Base-by-base conservation (phyloP, 257 asterid genomes). In the Gentiana straminea region DNA sequence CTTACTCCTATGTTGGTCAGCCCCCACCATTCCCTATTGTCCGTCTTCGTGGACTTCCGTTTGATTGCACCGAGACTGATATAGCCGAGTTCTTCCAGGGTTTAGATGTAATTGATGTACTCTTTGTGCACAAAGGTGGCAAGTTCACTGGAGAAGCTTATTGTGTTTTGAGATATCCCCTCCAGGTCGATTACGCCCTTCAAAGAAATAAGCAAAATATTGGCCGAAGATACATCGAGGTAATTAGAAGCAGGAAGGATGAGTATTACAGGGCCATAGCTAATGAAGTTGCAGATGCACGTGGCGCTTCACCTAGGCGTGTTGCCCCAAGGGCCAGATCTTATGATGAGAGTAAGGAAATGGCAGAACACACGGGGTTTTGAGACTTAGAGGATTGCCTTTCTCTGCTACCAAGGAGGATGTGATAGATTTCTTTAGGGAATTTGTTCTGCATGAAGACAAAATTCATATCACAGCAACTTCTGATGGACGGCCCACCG, bases 11-110 rank as follows among this genome's bases (percentile, higher is more conserved):
- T 59, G 58, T 64, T 4, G 73, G 73, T 38, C 78, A 73, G 61
- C 94, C 96, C 32, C 95, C 94, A 11, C 92, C 87, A 13, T 86
- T 90, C 68, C 98, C 98, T 32, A 94, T 86, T 52, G 96, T 90
- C 48, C 82, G 98, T 13, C 94, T 90, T 59, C 89, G 98, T 35
- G 96, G 98, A 67, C 96, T 90, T n/a, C 98, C 98, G 11, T 86
- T 80, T 60, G 92, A 86, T 61, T 90, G 98, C 62, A 65, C 92
- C 6, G 96, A 86, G 73, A 68, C 77, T 54, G 92, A 90, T 59
- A 75, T 90, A 24, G 78, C 78, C 4, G 98, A 90, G n/a, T 86
- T 90, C 81, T 86, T 91, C 58, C 87, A 66, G 54, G 89, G 86
- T 46, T 72, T 87, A 41, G 98, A 91, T 63, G 86, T 91, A 36